Evolutionary conservation across 192 early-diverging fungal genomes (phyloP).

Genomic region (Linnemannia zychae): DNA sequence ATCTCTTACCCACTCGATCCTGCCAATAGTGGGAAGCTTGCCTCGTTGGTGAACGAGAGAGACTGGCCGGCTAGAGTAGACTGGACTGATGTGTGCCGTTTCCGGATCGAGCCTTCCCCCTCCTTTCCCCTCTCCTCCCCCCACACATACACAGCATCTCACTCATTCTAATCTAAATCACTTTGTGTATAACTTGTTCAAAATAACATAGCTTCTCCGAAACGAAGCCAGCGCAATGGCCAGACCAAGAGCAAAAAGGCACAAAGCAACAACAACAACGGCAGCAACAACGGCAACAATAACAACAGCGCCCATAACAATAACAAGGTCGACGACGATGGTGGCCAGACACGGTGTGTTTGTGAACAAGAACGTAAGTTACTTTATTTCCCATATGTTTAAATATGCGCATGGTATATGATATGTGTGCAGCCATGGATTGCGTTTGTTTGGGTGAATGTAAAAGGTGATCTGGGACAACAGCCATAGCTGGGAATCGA

Average conservation of each 20-base stretch:
- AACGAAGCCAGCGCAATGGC: slow-evolving; percentile 52
- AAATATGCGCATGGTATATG: background rate
- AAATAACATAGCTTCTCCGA: slow-evolving; percentile 39
- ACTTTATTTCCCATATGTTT: background rate
- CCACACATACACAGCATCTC: background rate
- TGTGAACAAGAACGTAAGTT: slow-evolving; percentile 67
- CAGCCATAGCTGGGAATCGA: slow-evolving; percentile 5
- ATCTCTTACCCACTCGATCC: background rate
- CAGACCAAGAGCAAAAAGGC: slow-evolving; percentile 42
- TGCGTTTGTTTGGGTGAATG: background rate
- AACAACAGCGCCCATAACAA: too few species aligned
- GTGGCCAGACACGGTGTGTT: slow-evolving; percentile 65
- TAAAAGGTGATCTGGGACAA: background rate
- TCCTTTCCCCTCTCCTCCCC: background rate
- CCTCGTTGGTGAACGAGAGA: background rate
- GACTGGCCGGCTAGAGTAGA: background rate
- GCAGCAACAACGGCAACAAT: too few species aligned
- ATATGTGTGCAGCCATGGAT: background rate
- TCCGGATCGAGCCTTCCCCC: background rate
- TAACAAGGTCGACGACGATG: slow-evolving; percentile 57
- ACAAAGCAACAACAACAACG: slow-evolving; percentile 26
- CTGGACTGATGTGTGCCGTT: background rate
- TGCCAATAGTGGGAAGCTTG: background rate
- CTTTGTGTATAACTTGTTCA: background rate
- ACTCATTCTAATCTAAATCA: background rate